These are phyloP conservation scores for Cordyceps pruinosa DNA, from an alignment of 2,329 filamentous ascomycete genomes.

Conservation along the genomic window DNA sequence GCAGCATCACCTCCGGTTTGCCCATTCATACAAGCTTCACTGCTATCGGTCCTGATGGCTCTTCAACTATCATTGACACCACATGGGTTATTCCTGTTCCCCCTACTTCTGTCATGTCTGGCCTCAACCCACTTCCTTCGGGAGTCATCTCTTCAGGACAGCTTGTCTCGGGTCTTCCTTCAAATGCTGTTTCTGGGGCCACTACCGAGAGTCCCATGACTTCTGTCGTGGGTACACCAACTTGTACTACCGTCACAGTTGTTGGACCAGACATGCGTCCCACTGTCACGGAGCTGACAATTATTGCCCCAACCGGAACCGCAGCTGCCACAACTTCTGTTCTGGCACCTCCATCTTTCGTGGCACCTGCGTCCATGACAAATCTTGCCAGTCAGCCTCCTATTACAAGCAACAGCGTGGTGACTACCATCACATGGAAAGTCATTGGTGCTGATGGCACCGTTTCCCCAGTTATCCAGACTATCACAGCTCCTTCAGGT, in stretches of 20 bases:
- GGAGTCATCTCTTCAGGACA: neutral
- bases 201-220: neutral
- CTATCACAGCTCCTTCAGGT: neutral
- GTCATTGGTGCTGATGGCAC: conserved; percentile 9
- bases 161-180: neutral
- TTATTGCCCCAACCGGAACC: conserved; percentile 18
- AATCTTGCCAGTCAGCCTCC: conserved; percentile 29
- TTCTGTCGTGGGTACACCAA: conserved; percentile 13
- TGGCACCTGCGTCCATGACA: conserved; percentile 1
- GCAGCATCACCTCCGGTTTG: neutral
- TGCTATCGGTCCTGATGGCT: conserved; percentile 22
- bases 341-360: conserved; percentile 17
- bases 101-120: conserved; percentile 12
- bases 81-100: conserved; percentile 20
- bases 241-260: conserved; percentile 25
- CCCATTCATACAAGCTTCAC: conserved; percentile 23
- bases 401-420: conserved; percentile 7
- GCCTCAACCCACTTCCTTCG: neutral
- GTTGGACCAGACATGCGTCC: conserved; percentile 23
- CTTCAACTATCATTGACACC: conserved; percentile 23
- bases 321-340: conserved; percentile 9
- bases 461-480: conserved; percentile 3
- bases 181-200: neutral
- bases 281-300: conserved; percentile 26
- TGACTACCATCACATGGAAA: conserved; percentile 1